Conservation (phyloP, 495 filamentous ascomycete species). For the Lasiosphaeria ovina region DNA sequence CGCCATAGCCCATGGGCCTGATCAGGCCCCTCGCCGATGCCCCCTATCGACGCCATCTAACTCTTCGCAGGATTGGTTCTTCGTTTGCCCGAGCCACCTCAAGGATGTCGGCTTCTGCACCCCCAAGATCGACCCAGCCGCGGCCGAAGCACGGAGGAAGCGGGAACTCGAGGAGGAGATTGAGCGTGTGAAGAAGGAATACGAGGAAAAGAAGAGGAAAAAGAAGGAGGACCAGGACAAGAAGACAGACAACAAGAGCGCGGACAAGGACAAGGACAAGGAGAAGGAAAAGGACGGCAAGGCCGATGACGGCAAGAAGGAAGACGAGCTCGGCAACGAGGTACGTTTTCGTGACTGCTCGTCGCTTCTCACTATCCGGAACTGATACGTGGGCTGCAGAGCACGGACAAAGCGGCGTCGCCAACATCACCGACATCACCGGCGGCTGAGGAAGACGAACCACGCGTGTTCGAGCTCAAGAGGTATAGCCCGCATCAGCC, state of each 20-base stretch:
- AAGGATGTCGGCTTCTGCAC: conserved; percentile 80
- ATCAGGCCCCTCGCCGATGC: not conserved
- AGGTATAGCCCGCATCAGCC: conserved; percentile 54
- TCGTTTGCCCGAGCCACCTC: conserved; percentile 79
- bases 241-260: conserved; percentile 45
- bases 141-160: conserved; percentile 66
- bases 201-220: conserved; percentile 66
- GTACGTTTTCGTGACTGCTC: not conserved
- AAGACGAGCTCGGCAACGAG: conserved; percentile 51
- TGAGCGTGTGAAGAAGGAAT: conserved; percentile 72
- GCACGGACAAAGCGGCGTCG: conserved; percentile 31
- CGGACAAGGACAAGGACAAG: conserved; percentile 50
- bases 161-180: conserved; percentile 71
- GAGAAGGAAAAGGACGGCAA: conserved; percentile 27
- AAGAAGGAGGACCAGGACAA: conserved; percentile 47
- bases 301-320: conserved; percentile 30
- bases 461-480: conserved; percentile 81
- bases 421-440: conserved; percentile 19
- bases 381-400: conserved; percentile 3
- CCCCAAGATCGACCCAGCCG: conserved; percentile 74
- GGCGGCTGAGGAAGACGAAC: conserved; percentile 58
- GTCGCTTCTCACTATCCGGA: not conserved
- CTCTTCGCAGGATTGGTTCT: conserved; percentile 79
- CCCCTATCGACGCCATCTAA: conserved; percentile 15
- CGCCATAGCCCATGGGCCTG: not conserved